Evolutionary conservation across 768 basidiomycete species (phyloP), one percentile per base, ranked within the genome.

Genomic region (Fistulinella prunicolor): DNA sequence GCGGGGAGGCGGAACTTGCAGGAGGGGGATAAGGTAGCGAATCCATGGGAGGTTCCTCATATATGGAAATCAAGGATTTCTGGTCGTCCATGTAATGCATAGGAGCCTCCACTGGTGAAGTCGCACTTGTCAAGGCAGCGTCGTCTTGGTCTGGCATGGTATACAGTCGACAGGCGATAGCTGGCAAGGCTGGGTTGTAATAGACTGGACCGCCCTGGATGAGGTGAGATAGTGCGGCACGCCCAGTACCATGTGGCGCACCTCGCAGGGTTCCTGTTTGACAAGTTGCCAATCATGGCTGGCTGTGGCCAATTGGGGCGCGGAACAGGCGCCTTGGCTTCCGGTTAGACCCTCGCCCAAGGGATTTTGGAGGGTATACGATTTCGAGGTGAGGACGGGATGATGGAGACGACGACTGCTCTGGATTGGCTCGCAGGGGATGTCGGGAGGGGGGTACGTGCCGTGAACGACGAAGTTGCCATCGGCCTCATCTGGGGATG

Each of bases 21-120:
- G 65, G 65, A 4, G 65, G 67, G 1, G 66, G 60, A 24, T 42
- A 66, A 0, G 65, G 65, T 10, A 69, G 34, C 6, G 57, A 67
- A 38, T 68, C 67, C 67, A 67, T 67, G 3, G 61, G 66, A 0
- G 66, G 66, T 16, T 54, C 57, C 1, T 54, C 42, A 8, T 57
- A 56, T n/a, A 50, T 0, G 12, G 46, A 1, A 9, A 42, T 2
- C 35, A 38, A n/a, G 6, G 50, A 48, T 7, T 57, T 57, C 20
- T 44, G 39, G 34, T 56, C 54, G 3, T 57, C 63, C 3, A 10
- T 22, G 14, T 55, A 58, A 14, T 48, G 49, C 30, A 50, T 36
- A 2, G 46, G 16, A 10, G 38, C 6, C 23, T 48, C 44, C 0
- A 44, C 17, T 16, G 58, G 46, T 0, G 58, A 44, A 2, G 26